Evolutionary conservation across 2,329 filamentous ascomycete genomes (phyloP).

Genomic region (Trichoderma sp.): DNA sequence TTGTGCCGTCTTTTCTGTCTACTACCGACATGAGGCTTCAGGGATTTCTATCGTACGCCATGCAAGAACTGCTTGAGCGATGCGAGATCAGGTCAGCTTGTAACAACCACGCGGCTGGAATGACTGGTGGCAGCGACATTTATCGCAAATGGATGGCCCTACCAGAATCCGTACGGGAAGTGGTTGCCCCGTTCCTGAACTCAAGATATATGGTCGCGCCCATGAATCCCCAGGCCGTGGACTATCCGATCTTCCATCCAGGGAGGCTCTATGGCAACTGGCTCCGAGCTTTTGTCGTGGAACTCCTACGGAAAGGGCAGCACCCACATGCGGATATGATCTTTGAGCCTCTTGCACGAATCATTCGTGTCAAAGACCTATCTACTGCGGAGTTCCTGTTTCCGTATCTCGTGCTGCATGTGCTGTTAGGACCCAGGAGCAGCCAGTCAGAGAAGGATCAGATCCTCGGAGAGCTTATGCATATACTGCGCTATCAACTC

Average conservation of each 20-base stretch:
- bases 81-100: slow-evolving; percentile 69
- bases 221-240: slow-evolving; percentile 57
- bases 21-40: slow-evolving; percentile 85
- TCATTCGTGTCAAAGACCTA: slow-evolving; percentile 83
- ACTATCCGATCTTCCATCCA: slow-evolving; percentile 77
- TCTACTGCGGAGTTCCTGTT: slow-evolving; percentile 85
- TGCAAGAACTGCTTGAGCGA: slow-evolving; percentile 85
- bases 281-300: slow-evolving; percentile 78
- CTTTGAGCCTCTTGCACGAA: slow-evolving; percentile 78
- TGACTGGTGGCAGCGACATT: slow-evolving; percentile 57
- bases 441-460: slow-evolving; percentile 63
- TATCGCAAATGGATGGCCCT: slow-evolving; percentile 77
- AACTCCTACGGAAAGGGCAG: slow-evolving; percentile 77
- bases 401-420: slow-evolving; percentile 82
- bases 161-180: slow-evolving; percentile 75
- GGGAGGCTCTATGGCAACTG: slow-evolving; percentile 74
- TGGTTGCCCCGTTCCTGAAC: slow-evolving; percentile 82
- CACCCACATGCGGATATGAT: slow-evolving; percentile 73
- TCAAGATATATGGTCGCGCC: slow-evolving; percentile 78
- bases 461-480: slow-evolving; percentile 72
- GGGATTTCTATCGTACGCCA: slow-evolving; percentile 88
- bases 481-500: slow-evolving; percentile 67
- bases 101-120: slow-evolving; percentile 44
- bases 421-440: slow-evolving; percentile 69
- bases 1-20: slow-evolving; percentile 90